Conservation (phyloP, 2,329 filamentous ascomycete genomes). For the Ophiostoma perfectum region DNA sequence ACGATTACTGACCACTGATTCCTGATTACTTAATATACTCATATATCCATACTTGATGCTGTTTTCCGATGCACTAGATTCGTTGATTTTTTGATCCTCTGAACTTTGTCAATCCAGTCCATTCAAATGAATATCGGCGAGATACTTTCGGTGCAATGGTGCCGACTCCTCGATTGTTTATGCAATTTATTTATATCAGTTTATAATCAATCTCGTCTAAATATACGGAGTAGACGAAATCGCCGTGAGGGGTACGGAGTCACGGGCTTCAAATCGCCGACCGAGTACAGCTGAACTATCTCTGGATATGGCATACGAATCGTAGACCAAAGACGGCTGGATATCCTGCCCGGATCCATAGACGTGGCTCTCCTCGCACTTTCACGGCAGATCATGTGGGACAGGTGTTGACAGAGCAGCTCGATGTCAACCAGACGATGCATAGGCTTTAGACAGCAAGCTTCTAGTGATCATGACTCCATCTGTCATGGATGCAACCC, state of each 20-base stretch:
- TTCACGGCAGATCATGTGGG: neutral
- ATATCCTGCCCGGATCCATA: neutral
- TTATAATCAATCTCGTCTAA: neutral
- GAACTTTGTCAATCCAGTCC: no score
- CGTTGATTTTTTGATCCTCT: no score
- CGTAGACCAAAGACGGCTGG: neutral
- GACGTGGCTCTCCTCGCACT: neutral
- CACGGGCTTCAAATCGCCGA: neutral
- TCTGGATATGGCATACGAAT: neutral
- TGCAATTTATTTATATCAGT: neutral
- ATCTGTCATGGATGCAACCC: neutral
- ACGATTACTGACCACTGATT: no score
- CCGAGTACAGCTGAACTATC: neutral
- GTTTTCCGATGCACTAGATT: no score
- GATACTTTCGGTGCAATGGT: no score
- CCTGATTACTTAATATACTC: no score
- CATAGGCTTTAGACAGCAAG: neutral
- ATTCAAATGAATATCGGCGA: no score
- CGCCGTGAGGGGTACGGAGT: neutral
- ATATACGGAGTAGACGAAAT: neutral
- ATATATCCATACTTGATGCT: no score
- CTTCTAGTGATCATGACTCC: neutral
- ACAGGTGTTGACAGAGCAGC: neutral
- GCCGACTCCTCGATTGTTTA: neutral
- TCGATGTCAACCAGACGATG: neutral